A percentile compares a stretch with the other conserved stretches of the same genome.
phyloP scores from a whole-genome alignment of 805 yeast genomes.

The Nakazawaea wickerhamii region DNA sequence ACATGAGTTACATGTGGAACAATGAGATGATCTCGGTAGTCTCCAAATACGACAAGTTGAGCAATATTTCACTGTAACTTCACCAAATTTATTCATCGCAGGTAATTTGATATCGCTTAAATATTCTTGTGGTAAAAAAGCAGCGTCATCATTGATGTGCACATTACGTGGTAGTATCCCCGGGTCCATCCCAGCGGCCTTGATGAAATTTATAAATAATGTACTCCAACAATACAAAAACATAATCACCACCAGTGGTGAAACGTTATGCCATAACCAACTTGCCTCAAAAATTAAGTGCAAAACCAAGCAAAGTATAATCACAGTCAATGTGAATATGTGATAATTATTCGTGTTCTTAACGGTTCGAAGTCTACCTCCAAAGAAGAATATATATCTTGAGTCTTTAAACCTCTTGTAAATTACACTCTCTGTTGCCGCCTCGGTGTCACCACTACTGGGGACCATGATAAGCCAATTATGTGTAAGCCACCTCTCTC shows the following conservation, averaged over 20 bases:
- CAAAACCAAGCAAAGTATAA: constrained; percentile 44
- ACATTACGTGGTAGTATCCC: constrained; percentile 65
- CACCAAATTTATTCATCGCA: constrained; percentile 18
- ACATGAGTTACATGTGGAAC: constrained; percentile 36
- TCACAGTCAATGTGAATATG: constrained; percentile 27
- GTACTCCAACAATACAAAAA: constrained; percentile 56
- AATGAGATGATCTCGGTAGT: constrained; percentile 38
- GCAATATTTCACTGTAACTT: constrained; percentile 53
- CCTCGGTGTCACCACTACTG: not conserved
- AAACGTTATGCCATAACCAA: constrained; percentile 53
- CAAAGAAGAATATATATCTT: constrained; percentile 48
- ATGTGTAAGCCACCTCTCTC: not conserved
- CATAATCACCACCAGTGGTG: constrained; percentile 51
- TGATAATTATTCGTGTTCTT: constrained; percentile 34
- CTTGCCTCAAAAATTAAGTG: constrained; percentile 45
- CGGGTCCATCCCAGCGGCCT: constrained; percentile 59
- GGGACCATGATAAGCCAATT: constrained; percentile 6
- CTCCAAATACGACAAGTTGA: constrained; percentile 26
- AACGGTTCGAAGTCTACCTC: constrained; percentile 55
- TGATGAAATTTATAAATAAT: constrained; percentile 41
- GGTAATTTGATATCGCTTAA: constrained; percentile 46
- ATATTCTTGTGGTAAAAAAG: constrained; percentile 52
- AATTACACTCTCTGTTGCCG: no score
- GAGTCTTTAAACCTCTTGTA: constrained; percentile 38
- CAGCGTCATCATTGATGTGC: constrained; percentile 43